Percentiles rank a stretch among this genome's conserved stretches.
Conservation (phyloP, 2,329 filamentous ascomycete genomes). For the Cadophora sp. region DNA sequence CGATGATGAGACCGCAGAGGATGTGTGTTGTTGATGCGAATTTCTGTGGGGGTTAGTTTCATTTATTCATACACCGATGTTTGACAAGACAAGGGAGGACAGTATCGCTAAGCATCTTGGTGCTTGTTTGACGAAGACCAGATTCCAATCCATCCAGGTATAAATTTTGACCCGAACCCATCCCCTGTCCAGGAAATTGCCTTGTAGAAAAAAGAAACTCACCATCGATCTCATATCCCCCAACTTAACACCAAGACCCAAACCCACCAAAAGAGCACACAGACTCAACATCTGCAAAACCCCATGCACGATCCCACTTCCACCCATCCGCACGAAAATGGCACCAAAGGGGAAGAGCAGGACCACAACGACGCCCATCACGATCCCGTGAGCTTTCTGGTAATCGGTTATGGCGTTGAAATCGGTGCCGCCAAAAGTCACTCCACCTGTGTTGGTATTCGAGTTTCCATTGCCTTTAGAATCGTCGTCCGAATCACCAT, state of each 20-base stretch:
- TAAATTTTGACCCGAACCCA: background rate
- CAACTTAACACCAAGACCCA: conserved; percentile 61
- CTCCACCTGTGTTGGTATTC: conserved; percentile 4
- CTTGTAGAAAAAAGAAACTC: conserved; percentile 41
- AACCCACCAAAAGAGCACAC: conserved; percentile 64
- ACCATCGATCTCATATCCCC: conserved; percentile 53
- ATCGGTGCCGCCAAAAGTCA: background rate
- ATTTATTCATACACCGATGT: background rate
- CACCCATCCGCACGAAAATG: conserved; percentile 64
- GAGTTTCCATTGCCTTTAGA: background rate
- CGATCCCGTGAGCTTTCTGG: conserved; percentile 58
- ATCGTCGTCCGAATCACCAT: background rate
- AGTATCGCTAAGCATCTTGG: background rate
- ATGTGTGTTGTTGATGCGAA: conserved; percentile 59
- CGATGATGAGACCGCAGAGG: conserved; percentile 61
- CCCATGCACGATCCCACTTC: conserved; percentile 59
- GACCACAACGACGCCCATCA: conserved; percentile 67
- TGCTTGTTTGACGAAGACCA: too few relatives aligned
- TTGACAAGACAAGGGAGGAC: background rate
- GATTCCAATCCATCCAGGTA: too few relatives aligned
- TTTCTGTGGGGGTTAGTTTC: conserved; percentile 49
- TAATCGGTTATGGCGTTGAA: conserved; percentile 26
- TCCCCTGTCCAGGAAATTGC: background rate
- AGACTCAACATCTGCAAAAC: conserved; percentile 61
- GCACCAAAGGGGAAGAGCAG: conserved; percentile 66